Conservation (phyloP, 2,329 filamentous ascomycete species). For the Beauveria sp. region DNA sequence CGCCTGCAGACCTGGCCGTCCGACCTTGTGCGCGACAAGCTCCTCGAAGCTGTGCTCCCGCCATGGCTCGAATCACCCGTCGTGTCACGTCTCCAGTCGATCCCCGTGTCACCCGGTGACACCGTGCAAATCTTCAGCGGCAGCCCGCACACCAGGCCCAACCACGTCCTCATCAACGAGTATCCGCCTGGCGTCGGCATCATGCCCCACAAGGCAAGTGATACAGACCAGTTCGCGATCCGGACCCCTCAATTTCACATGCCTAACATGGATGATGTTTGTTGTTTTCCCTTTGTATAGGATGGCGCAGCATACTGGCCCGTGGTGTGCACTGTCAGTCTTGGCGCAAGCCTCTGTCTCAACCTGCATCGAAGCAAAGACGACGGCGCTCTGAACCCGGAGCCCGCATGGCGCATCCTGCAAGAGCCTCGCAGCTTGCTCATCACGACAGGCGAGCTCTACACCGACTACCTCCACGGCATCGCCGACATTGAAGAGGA, state of each 20-base stretch:
- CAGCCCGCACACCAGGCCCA: slow-evolving; percentile 70
- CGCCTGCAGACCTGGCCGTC: slow-evolving; percentile 88
- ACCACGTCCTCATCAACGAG: slow-evolving; percentile 91
- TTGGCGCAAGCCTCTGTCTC: slow-evolving; percentile 70
- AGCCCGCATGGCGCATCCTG: slow-evolving; percentile 52
- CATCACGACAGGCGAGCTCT: slow-evolving; percentile 61
- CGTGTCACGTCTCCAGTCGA: slow-evolving; percentile 50
- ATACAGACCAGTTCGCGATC: neutral
- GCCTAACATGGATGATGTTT: too few relatives aligned
- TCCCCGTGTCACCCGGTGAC: slow-evolving; percentile 29
- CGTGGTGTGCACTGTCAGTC: slow-evolving; percentile 82
- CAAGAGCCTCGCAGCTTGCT: slow-evolving; percentile 80
- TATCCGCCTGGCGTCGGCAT: slow-evolving; percentile 87
- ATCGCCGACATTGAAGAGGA: slow-evolving; percentile 63
- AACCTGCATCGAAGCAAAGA: slow-evolving; percentile 62
- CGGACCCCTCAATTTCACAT: neutral
- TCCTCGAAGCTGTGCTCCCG: slow-evolving; percentile 69
- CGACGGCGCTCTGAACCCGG: slow-evolving; percentile 47
- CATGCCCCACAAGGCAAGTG: slow-evolving; percentile 71
- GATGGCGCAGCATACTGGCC: slow-evolving; percentile 83
- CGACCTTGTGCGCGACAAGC: slow-evolving; percentile 66
- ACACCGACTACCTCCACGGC: slow-evolving; percentile 66
- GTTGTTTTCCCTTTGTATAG: slow-evolving; percentile 18
- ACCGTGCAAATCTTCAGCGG: slow-evolving; percentile 41
- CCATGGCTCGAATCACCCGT: slow-evolving; percentile 66